These are phyloP conservation scores for Plectosphaerella cucumerina DNA, from an alignment of 2,329 filamentous ascomycete species.

Conservation along the genomic window DNA sequence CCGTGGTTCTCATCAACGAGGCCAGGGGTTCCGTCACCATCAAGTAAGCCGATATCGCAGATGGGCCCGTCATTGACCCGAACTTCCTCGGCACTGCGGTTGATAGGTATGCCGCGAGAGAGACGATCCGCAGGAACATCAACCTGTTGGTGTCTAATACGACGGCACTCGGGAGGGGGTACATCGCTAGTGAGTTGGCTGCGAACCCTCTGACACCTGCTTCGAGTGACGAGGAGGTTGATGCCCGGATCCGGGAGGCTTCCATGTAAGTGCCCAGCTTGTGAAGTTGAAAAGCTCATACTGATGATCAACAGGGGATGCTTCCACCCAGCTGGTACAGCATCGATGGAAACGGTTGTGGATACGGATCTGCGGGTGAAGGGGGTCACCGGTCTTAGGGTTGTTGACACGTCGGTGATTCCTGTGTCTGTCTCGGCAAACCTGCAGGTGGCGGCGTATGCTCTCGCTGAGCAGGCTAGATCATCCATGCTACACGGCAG, in stretches of 20 bases:
- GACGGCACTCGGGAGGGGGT: constrained; percentile 7
- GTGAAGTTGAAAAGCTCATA: neutral
- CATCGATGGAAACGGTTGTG: constrained; percentile 38
- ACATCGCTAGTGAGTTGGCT: neutral
- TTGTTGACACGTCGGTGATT: constrained; percentile 55
- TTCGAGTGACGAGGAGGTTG: constrained; percentile 4
- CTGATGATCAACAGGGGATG: constrained; percentile 1
- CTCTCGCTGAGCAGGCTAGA: constrained; percentile 24
- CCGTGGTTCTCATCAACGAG: constrained; percentile 18
- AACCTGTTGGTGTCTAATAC: constrained; percentile 13
- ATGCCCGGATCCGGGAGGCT: neutral
- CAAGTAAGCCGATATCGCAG: constrained; percentile 11
- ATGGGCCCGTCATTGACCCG: constrained; percentile 20
- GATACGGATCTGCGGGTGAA: constrained; percentile 51
- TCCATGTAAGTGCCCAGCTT: neutral
- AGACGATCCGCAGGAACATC: constrained; percentile 18
- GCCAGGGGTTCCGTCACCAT: constrained; percentile 22
- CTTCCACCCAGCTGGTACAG: constrained; percentile 20
- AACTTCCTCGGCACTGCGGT: constrained; percentile 24
- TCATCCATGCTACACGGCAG: neutral
- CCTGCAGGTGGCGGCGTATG: constrained; percentile 20
- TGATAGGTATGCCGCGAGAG: constrained; percentile 23
- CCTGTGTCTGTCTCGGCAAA: constrained; percentile 28
- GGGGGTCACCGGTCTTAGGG: constrained; percentile 47
- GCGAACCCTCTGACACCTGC: neutral